Conservation (phyloP, 495 filamentous ascomycete species). For the Penicillium canescens region DNA sequence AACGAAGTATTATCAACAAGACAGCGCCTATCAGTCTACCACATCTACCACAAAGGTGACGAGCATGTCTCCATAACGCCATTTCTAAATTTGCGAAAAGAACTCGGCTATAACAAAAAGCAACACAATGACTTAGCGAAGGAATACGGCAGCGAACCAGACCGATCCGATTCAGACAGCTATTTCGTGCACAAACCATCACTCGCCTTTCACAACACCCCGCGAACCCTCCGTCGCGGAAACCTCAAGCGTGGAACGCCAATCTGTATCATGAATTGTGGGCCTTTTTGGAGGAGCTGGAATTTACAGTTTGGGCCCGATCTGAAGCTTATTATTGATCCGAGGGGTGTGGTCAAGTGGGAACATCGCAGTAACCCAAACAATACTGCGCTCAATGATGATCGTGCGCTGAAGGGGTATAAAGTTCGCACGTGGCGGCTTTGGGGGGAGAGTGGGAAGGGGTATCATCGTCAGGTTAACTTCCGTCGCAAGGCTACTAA, state of each 20-base stretch:
- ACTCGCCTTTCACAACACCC: constrained; percentile 10
- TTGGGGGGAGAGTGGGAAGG: constrained; percentile 15
- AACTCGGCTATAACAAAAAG: constrained; percentile 8
- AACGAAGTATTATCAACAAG: background rate
- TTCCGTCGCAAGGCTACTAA: constrained; percentile 2
- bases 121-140: background rate
- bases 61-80: constrained; percentile 11
- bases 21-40: constrained; percentile 11
- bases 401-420: constrained; percentile 16
- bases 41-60: constrained; percentile 15
- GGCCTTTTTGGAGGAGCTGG: constrained; percentile 13
- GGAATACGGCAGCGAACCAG: background rate
- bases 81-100: constrained; percentile 7
- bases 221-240: constrained; percentile 15
- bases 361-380: constrained; percentile 13
- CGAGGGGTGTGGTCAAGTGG: constrained; percentile 14
- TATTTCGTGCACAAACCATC: constrained; percentile 18
- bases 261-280: constrained; percentile 12
- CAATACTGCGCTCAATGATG: constrained; percentile 7
- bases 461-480: constrained; percentile 14
- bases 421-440: constrained; percentile 15
- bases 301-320: constrained; percentile 11
- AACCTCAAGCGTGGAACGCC: constrained; percentile 3
- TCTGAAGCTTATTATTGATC: constrained; percentile 12
- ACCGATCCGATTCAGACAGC: constrained; percentile 7